phyloP scores from a whole-genome alignment of 768 basidiomycete species.

The Nidularia pulvinata region DNA sequence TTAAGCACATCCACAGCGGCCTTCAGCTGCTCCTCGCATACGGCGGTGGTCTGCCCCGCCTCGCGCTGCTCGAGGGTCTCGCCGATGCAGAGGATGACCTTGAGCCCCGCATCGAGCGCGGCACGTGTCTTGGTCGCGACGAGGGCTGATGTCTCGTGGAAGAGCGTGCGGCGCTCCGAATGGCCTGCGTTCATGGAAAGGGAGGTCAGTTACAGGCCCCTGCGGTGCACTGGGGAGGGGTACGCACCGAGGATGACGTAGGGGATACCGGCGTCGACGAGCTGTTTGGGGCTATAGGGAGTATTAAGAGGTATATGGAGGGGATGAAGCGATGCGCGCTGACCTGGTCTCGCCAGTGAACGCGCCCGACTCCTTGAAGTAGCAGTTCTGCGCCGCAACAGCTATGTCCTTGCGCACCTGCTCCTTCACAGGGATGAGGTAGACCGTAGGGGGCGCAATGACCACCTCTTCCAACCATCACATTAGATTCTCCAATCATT shows the following conservation, averaged over 20 bases:
- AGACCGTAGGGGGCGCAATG: constrained; percentile 89
- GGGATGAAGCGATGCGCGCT: constrained; percentile 9
- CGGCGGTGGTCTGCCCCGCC: constrained; percentile 67
- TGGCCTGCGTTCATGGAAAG: constrained; percentile 53
- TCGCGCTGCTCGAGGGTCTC: constrained; percentile 93
- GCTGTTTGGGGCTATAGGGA: constrained; percentile 67
- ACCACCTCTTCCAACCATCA: constrained; percentile 71
- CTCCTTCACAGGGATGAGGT: constrained; percentile 74
- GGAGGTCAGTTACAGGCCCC: too few species aligned
- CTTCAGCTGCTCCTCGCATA: constrained; percentile 82
- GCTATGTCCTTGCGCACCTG: constrained; percentile 65
- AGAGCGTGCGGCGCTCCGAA: constrained; percentile 93
- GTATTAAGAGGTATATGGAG: background rate
- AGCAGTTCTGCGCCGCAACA: constrained; percentile 91
- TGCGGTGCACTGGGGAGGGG: too few species aligned
- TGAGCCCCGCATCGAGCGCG: constrained; percentile 72
- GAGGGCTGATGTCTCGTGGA: constrained; percentile 82
- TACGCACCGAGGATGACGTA: constrained; percentile 87
- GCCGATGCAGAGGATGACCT: constrained; percentile 95
- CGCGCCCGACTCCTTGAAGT: constrained; percentile 82
- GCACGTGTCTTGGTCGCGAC: constrained; percentile 89
- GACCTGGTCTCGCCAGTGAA: constrained; percentile 98
- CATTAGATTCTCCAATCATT: background rate
- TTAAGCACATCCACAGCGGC: constrained; percentile 66
- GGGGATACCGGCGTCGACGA: constrained; percentile 82